Base-by-base conservation (phyloP, 306 rosid genomes). In the Castanea mollissima region DNA sequence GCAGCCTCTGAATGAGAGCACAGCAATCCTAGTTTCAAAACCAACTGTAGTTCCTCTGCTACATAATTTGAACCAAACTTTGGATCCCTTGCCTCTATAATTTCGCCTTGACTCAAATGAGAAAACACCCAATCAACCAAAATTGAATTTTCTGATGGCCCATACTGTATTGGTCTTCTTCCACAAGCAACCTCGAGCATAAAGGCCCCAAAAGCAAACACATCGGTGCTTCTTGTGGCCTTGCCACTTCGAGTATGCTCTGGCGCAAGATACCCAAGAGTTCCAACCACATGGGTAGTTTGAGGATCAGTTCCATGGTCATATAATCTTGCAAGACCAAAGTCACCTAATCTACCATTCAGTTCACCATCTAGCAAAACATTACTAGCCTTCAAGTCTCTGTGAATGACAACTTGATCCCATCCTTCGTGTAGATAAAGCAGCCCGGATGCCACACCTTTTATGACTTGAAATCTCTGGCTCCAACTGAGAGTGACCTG, bases 21-120 rank as follows among this genome's bases (percentile, higher is more conserved):
- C 38, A 91, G 32, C 72, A 93, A 60, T 19, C 98, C 98, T 69
- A 93, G n/a, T 78, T 91, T 90, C 91, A 91, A 44, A 46, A 91
- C 90, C 84, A 86, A 41, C 69, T 75, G 14, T 1, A 84, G 83
- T 79, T 91, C 93, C 2, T 3, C 73, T 57, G 63, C 87, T 35
- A 78, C 81, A 76, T 62, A 91, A 25, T 63, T 10, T 4, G 91
- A 89, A 11, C 75, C 44, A 4, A 86, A 65, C 41, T 83, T 87
- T 4, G 73, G 81, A 16, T 93, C 98, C 55, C 86, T 88, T 27
- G 81, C 89, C 3, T 88, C 92, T 34, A 85, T 54, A 41, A 41
- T 41, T 41, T 41, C 46, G 11, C 46, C 46, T 41, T 0, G 46
- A 11, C 46, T 41, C 3, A 41, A 41, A 41, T 41, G 12, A 41